Evolutionary conservation across 2,329 filamentous ascomycete species (phyloP).

Genomic region (Fusarium nurragi): DNA sequence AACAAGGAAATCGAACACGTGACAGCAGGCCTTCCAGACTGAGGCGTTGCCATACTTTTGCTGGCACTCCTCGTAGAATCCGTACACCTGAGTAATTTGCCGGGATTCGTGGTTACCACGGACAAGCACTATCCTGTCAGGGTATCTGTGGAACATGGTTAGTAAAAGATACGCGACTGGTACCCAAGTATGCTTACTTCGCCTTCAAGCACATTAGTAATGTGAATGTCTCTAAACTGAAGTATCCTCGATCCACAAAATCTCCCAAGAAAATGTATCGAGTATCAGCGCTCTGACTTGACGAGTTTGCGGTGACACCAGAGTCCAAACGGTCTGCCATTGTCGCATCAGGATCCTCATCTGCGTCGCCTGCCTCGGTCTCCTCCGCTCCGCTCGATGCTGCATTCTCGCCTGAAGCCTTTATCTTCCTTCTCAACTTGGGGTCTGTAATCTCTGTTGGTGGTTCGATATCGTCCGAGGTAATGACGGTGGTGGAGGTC

Average conservation of each 20-base stretch:
- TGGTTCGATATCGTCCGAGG: conserved; percentile 90
- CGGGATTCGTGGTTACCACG: conserved; percentile 98
- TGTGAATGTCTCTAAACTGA: conserved; percentile 97
- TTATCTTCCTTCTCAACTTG: conserved; percentile 86
- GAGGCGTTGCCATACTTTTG: conserved; percentile 98
- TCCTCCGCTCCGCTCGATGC: conserved; percentile 63
- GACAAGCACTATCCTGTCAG: conserved; percentile 92
- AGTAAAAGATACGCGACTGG: conserved; percentile 22
- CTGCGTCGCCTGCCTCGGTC: conserved; percentile 55
- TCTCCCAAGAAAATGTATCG: conserved; percentile 77
- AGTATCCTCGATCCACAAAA: conserved; percentile 97
- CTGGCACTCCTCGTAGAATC: conserved; percentile 98
- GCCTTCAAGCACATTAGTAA: conserved; percentile 94
- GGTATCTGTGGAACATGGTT: conserved; percentile 71
- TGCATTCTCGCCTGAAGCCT: conserved; percentile 50
- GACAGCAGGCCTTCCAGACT: conserved; percentile 99
- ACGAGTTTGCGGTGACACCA: conserved; percentile 49
- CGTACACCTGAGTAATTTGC: conserved; percentile 97
- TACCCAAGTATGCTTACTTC: conserved; percentile 55
- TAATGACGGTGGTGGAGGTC: conserved; percentile 78
- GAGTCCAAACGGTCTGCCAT: conserved; percentile 48
- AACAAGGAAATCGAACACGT: conserved; percentile 98
- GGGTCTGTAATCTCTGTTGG: conserved; percentile 89
- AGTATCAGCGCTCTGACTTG: conserved; percentile 61
- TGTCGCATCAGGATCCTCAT: conserved; percentile 46